Conservation (phyloP, 768 basidiomycete genomes). For the Mycena haematopus region DNA sequence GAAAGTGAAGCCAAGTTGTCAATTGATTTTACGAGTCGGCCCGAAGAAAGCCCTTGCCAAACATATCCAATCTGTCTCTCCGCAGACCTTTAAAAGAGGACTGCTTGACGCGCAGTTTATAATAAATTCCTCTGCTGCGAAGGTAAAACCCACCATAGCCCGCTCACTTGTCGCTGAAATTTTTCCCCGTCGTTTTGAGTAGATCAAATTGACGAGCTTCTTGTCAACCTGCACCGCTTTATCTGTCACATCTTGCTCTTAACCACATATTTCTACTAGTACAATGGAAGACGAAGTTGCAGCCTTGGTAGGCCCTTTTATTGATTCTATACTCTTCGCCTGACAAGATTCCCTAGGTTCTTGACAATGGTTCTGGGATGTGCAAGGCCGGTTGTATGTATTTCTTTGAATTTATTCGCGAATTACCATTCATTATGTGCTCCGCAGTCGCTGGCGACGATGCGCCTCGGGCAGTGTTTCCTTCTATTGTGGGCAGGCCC, state of each 20-base stretch:
- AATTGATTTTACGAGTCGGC: no score
- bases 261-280: constrained; percentile 20
- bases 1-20: no score
- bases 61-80: neutral
- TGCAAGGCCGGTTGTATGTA: constrained; percentile 30
- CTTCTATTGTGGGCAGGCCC: constrained; percentile 77
- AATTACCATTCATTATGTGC: neutral
- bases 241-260: constrained; percentile 19
- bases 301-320: constrained; percentile 29
- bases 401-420: neutral
- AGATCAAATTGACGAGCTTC: neutral
- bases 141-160: neutral
- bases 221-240: constrained; percentile 8
- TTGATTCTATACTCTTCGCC: neutral
- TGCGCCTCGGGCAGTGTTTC: constrained; percentile 75
- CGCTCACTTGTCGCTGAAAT: neutral
- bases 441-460: constrained; percentile 60
- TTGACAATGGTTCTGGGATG: constrained; percentile 72
- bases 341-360: constrained; percentile 48
- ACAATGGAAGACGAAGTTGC: constrained; percentile 40
- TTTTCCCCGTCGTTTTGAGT: neutral
- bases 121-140: neutral
- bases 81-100: constrained; percentile 1
- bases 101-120: neutral
- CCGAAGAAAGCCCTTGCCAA: constrained; percentile 1